Conservation (phyloP, 75 land plant species). For the Cupressus sempervirens region DNA sequence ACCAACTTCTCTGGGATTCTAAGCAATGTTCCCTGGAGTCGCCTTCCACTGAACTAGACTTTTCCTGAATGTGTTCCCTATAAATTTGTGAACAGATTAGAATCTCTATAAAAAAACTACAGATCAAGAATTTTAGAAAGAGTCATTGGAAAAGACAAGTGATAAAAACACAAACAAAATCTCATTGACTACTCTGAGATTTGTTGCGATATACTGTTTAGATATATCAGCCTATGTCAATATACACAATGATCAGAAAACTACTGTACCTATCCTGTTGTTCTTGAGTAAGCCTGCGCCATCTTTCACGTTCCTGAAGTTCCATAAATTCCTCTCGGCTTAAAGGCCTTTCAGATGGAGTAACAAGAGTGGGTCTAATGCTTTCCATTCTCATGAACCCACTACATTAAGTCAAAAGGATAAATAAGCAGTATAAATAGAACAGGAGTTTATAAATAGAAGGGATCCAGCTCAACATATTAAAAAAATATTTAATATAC, state of each 20-base stretch:
- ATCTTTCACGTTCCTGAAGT: slow-evolving; percentile 40
- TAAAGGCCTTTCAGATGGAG: slow-evolving; percentile 39
- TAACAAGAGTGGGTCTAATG: slow-evolving; percentile 20
- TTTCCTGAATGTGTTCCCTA: slow-evolving; percentile 31
- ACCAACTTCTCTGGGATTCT: slow-evolving; percentile 16
- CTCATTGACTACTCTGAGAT: neutral
- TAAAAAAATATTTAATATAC: neutral
- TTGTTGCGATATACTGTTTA: neutral
- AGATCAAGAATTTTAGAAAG: neutral
- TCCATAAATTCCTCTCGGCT: slow-evolving; percentile 57
- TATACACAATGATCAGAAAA: neutral
- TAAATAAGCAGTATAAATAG: neutral
- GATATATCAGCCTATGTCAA: neutral
- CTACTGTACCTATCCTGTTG: slow-evolving; percentile 33
- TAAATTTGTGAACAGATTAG: neutral
- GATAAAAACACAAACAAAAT: neutral
- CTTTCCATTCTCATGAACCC: slow-evolving; percentile 34
- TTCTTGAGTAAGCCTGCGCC: slow-evolving; percentile 29
- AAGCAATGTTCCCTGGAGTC: slow-evolving; percentile 14
- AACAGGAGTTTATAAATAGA: neutral
- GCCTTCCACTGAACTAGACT: slow-evolving; percentile 21
- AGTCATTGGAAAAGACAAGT: neutral
- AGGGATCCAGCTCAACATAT: neutral
- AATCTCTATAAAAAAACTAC: neutral
- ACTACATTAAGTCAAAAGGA: slow-evolving; percentile 14